A percentile compares a stretch with the other conserved stretches of the same genome.
Evolutionary conservation across 1,284 basidiomycete species (phyloP).

Genomic region (Ustilago vetiveriae): DNA sequence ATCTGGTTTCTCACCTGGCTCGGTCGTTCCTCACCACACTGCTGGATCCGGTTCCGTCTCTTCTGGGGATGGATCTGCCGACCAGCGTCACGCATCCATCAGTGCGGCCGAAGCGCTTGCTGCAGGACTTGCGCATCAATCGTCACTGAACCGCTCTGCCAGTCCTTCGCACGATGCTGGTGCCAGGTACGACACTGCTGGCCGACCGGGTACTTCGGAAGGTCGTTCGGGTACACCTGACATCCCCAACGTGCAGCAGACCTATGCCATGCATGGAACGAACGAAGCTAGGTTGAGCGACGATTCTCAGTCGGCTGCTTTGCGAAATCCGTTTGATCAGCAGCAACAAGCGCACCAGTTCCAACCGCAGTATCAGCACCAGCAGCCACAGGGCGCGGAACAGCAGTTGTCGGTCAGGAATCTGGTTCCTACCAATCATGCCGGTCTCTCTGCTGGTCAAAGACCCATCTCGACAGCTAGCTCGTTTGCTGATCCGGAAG

Average conservation of each 20-base stretch:
- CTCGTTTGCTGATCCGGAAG: conserved; percentile 48
- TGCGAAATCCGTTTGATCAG: conserved; percentile 15
- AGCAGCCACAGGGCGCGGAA: conserved; percentile 1
- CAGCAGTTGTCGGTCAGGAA: conserved; percentile 41
- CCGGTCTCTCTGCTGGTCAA: conserved; percentile 24
- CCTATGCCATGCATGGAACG: conserved; percentile 37
- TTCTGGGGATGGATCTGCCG: conserved; percentile 8
- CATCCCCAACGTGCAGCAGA: conserved; percentile 58
- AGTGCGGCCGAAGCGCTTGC: conserved; percentile 33
- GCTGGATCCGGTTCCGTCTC: conserved; percentile 29
- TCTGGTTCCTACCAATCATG: conserved; percentile 16
- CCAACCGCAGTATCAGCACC: neutral
- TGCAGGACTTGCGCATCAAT: conserved; percentile 36
- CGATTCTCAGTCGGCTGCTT: too few species aligned
- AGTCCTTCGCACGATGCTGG: conserved; percentile 3
- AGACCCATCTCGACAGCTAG: conserved; percentile 51
- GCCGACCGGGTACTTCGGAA: conserved; percentile 46
- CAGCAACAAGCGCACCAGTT: conserved; percentile 1
- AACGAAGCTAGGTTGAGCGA: too few species aligned
- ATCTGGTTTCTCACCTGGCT: conserved; percentile 1
- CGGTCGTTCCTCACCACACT: conserved; percentile 18
- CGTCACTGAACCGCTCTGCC: conserved; percentile 23
- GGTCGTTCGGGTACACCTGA: conserved; percentile 55
- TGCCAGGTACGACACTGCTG: conserved; percentile 28
- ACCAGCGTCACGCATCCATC: conserved; percentile 25